Evolutionary conservation across 257 asterid genomes (phyloP).

Genomic region (Gentiana dahurica): DNA sequence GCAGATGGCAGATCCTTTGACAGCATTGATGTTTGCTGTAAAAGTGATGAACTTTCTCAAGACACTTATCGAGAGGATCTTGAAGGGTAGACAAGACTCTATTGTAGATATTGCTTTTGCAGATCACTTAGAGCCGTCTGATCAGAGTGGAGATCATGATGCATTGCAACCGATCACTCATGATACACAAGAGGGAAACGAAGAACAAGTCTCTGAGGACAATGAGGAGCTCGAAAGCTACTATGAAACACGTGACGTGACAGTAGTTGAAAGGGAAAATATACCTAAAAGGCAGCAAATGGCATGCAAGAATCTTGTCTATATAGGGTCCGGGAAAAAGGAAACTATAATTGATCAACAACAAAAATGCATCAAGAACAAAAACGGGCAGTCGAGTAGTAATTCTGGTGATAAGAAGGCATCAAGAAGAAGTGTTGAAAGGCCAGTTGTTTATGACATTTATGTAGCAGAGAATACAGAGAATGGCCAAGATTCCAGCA

Average conservation of each 20-base stretch:
- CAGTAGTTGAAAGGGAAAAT: slow-evolving; percentile 16
- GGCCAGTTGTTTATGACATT: slow-evolving; percentile 11
- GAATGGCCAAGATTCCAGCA: slow-evolving; percentile 29
- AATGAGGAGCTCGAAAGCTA: slow-evolving; percentile 7
- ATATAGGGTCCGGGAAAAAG: slow-evolving; percentile 12
- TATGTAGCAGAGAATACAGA: slow-evolving; percentile 23
- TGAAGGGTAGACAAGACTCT: slow-evolving; percentile 37
- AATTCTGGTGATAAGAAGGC: slow-evolving; percentile 24
- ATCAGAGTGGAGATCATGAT: slow-evolving; percentile 16
- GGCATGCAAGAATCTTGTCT: slow-evolving; percentile 3
- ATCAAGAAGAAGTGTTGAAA: slow-evolving; percentile 18
- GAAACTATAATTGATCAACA: not conserved
- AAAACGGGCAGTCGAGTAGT: slow-evolving; percentile 29
- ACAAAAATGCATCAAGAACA: slow-evolving; percentile 33
- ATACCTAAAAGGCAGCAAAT: slow-evolving; percentile 8
- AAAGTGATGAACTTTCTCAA: slow-evolving; percentile 55
- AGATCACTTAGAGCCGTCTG: slow-evolving; percentile 18
- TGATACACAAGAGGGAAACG: slow-evolving; percentile 10
- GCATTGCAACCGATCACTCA: slow-evolving; percentile 6
- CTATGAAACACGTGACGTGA: slow-evolving; percentile 20
- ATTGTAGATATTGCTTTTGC: slow-evolving; percentile 10
- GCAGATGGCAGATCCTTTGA: slow-evolving; percentile 50
- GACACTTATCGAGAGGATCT: slow-evolving; percentile 33
- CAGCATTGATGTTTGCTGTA: slow-evolving; percentile 48
- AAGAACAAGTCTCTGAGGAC: slow-evolving; percentile 2